A percentile compares a stretch with the other conserved stretches of the same genome.
phyloP scores from a whole-genome alignment of 176 grass and related monocot genomes.

The Olyra latifolia region DNA sequence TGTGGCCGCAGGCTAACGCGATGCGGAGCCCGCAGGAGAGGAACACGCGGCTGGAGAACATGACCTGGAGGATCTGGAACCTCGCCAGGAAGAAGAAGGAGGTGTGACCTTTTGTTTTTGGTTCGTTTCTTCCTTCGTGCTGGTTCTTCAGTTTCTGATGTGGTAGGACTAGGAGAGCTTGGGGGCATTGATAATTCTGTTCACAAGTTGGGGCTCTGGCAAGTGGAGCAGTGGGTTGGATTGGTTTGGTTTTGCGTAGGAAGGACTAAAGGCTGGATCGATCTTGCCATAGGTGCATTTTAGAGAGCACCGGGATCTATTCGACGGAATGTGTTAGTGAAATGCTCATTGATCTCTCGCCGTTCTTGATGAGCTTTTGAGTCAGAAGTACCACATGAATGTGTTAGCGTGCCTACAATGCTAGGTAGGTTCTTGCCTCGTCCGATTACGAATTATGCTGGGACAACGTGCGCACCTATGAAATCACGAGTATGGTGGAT shows the following conservation, averaged over 20 bases:
- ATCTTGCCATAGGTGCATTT: conserved; percentile 25
- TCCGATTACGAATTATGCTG: not conserved
- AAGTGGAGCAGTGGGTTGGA: conserved; percentile 4
- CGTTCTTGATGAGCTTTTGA: not conserved
- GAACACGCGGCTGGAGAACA: conserved; percentile 97
- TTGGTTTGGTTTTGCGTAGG: not conserved
- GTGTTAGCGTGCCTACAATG: not conserved
- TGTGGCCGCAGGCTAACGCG: conserved; percentile 59
- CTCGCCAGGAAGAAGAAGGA: conserved; percentile 99
- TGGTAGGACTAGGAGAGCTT: not conserved
- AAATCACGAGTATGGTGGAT: not conserved
- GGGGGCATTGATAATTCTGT: not conserved
- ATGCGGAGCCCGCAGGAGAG: conserved; percentile 95
- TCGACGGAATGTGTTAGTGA: not conserved
- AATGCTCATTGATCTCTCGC: not conserved
- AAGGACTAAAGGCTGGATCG: conserved; percentile 9
- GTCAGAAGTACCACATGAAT: not conserved
- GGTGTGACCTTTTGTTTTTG: conserved; percentile 51
- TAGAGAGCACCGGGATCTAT: conserved; percentile 7
- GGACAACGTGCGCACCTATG: not conserved
- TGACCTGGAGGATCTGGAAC: conserved; percentile 99
- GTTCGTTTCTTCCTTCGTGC: conserved; percentile 35
- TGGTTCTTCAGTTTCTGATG: conserved; percentile 4
- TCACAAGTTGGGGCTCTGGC: not conserved
- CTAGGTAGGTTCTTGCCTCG: conserved; percentile 18